phyloP scores from a whole-genome alignment of 345 rosid species.

The Abelmoschus esculentus region DNA sequence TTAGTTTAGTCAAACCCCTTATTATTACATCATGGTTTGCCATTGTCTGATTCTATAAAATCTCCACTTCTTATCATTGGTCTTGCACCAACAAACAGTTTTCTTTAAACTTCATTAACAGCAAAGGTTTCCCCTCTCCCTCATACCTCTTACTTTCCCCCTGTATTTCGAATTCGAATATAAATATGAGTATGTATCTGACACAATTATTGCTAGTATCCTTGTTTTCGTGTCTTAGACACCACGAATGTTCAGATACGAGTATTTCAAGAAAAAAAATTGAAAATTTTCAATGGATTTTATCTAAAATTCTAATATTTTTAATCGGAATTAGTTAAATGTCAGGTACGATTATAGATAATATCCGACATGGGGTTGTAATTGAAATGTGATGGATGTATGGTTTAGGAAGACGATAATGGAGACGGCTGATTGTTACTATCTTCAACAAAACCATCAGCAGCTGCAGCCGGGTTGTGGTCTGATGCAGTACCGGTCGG shows the following conservation, averaged over 20 bases:
- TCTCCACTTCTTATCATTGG: not conserved
- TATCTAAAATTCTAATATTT: too few relatives aligned
- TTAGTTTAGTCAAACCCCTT: constrained; percentile 7
- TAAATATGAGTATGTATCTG: too few relatives aligned
- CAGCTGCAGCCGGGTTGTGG: constrained; percentile 25
- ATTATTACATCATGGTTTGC: not conserved
- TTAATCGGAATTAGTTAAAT: too few relatives aligned
- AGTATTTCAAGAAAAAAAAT: too few relatives aligned
- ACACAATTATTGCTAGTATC: too few relatives aligned
- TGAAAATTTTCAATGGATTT: too few relatives aligned
- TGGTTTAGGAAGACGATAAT: constrained; percentile 25
- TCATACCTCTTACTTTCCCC: too few relatives aligned
- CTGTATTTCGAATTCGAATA: too few relatives aligned
- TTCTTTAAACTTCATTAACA: not conserved
- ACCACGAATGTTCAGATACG: too few relatives aligned
- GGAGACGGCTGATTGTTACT: constrained; percentile 25
- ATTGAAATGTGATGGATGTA: not conserved
- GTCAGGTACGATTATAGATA: too few relatives aligned
- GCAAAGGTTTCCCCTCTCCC: not conserved
- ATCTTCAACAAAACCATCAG: constrained; percentile 13
- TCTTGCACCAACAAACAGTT: not conserved
- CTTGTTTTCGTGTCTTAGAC: too few relatives aligned
- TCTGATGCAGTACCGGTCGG: constrained; percentile 32
- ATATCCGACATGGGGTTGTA: not conserved
- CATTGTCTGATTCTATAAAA: constrained; percentile 1